Evolutionary conservation across 148 eudicot genomes (phyloP).

Genomic region (Rhododendron ovatum): DNA sequence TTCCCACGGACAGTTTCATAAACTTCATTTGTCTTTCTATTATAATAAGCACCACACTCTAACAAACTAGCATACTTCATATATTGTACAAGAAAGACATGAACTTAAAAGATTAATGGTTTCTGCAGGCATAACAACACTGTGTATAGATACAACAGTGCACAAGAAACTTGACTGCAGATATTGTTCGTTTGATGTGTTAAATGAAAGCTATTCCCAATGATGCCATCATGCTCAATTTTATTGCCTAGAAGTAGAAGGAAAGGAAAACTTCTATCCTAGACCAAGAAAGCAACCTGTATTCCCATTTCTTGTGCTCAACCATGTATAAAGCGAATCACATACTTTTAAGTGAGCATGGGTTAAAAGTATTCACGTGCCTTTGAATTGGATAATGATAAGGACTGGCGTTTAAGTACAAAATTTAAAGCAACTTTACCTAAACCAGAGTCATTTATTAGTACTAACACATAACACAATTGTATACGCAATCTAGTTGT

Average conservation of each 20-base stretch:
- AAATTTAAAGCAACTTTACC: neutral
- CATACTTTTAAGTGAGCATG: neutral
- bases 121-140: neutral
- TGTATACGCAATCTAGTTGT: neutral
- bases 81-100: no score
- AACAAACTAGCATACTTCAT: neutral
- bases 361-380: neutral
- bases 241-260: neutral
- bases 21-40: neutral
- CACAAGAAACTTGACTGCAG: neutral
- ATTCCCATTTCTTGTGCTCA: neutral
- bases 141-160: neutral
- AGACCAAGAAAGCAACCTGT: neutral
- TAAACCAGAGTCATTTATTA: neutral
- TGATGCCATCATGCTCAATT: constrained; percentile 3
- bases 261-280: neutral
- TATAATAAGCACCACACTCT: neutral
- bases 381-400: neutral
- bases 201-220: neutral
- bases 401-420: neutral
- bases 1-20: neutral
- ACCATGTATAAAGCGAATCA: neutral
- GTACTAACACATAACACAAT: neutral
- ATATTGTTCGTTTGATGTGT: neutral
- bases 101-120: neutral